Base-by-base conservation (phyloP, 306 rosid genomes). In the Rosa persica region DNA sequence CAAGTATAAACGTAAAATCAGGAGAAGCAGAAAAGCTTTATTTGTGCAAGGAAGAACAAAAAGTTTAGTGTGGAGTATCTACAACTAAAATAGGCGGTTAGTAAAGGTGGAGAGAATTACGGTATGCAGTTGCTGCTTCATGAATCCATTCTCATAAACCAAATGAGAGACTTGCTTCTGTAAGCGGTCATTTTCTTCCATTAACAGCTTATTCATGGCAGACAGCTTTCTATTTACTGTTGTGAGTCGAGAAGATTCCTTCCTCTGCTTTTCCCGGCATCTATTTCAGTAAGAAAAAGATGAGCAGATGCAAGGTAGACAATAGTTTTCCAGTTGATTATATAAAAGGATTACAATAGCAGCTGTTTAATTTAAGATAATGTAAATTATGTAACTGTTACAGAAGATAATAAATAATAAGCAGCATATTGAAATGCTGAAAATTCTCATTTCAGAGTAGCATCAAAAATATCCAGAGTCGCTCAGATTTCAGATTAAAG, bases 141-240 rank as follows among this genome's bases (percentile, higher is more conserved):
- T 92, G 51, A 76, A 95, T 34, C 98, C 98, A 75, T 95, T 95
- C 74, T 95, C 97, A 70, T 92, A 95, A 5, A 95, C 98, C 84
- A 95, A 79, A 20, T 92, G 98, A 0, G 98, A 95, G 57, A 95
- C 98, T 80, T 95, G 98, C 88, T 95, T 95, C 96, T 95, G 98
- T 54, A 95, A 55, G 44, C 98, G 98, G 85, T 95, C 98, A 84
- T 95, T 95, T 81, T 95, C 98, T 82, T 95, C 98, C 98, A 95
- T 95, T 34, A 95, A 79, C 76, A 95, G 76, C 76, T 95, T 95
- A 81, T 95, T 95, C 98, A 95, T 92, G 0, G 98, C 97, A 84
- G 82, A 69, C 58, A 95, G 85, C 88, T 95, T 95, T 54, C 93
- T 87, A 55, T 95, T 92, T 80, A 95, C 98, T 2, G 98, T 92